phyloP scores from a whole-genome alignment of 352 stramenopile species.

The Phytopythium oedochilum region DNA sequence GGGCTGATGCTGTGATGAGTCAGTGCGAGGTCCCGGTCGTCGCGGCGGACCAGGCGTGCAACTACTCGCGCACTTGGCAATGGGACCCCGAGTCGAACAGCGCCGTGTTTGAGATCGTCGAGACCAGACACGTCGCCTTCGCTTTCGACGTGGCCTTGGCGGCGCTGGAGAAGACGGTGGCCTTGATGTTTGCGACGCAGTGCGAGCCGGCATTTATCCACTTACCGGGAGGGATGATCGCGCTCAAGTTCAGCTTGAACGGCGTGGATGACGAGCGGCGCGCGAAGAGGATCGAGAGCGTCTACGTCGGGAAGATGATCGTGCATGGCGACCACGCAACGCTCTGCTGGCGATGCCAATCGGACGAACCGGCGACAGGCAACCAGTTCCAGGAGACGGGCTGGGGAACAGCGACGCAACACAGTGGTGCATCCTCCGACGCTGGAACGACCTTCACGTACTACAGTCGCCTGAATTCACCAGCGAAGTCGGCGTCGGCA shows the following conservation, averaged over 20 bases:
- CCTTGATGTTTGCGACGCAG: not conserved
- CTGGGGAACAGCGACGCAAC: not conserved
- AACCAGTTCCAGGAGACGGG: not conserved
- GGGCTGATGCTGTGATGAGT: not conserved
- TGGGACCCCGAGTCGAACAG: not conserved
- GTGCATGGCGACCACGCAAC: not conserved
- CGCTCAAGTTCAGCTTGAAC: not conserved
- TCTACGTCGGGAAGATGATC: constrained; percentile 1
- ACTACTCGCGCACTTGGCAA: not conserved
- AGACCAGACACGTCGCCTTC: not conserved
- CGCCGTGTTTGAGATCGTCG: not conserved
- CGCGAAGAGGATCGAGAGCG: not conserved
- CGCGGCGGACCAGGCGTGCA: not conserved
- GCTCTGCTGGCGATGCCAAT: not conserved
- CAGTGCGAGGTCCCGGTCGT: not conserved
- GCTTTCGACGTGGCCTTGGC: not conserved
- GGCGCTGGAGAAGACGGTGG: not conserved
- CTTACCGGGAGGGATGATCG: not conserved
- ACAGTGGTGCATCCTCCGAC: not conserved
- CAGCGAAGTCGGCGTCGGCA: not conserved
- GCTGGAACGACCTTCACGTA: not conserved
- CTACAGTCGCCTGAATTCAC: not conserved
- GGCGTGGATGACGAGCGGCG: not conserved
- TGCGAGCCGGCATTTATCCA: not conserved
- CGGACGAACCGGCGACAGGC: not conserved